Percentiles rank a stretch among this genome's conserved stretches.
phyloP scores from a whole-genome alignment of 2,329 filamentous ascomycete genomes.

The Verticillium isaacii region DNA sequence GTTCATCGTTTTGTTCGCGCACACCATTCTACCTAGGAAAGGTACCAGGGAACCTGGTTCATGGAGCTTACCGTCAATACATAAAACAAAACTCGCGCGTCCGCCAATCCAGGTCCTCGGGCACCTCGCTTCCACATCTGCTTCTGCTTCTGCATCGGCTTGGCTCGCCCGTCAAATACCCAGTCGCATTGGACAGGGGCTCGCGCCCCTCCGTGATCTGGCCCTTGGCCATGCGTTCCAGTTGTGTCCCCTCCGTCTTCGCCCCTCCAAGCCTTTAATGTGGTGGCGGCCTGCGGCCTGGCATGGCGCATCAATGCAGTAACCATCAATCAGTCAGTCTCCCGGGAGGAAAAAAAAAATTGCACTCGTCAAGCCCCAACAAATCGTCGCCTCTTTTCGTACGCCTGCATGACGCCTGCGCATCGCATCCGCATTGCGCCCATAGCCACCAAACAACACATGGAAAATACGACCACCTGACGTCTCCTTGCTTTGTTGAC shows the following conservation, averaged over 20 bases:
- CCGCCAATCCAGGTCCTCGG: no score
- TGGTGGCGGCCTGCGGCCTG: not conserved
- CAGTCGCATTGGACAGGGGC: not conserved
- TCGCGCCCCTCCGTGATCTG: not conserved
- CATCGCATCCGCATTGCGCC: not conserved
- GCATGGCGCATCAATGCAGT: not conserved
- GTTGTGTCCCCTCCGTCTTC: not conserved
- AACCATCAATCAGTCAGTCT: not conserved
- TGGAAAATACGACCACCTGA: not conserved
- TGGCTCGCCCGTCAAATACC: no score
- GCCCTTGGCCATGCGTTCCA: not conserved
- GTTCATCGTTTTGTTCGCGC: not conserved
- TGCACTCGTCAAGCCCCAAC: no score
- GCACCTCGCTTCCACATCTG: no score
- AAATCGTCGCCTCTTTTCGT: not conserved
- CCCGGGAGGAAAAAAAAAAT: no score
- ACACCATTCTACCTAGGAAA: not conserved
- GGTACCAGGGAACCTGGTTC: no score
- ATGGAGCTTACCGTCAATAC: no score
- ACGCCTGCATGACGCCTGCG: not conserved
- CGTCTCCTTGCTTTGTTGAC: not conserved
- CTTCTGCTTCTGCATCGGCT: not conserved
- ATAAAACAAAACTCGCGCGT: no score
- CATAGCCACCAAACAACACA: not conserved
- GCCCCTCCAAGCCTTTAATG: not conserved